These are phyloP conservation scores for Pestalotiopsis sp. DNA, from an alignment of 2,329 filamentous ascomycete species.

Conservation along the genomic window DNA sequence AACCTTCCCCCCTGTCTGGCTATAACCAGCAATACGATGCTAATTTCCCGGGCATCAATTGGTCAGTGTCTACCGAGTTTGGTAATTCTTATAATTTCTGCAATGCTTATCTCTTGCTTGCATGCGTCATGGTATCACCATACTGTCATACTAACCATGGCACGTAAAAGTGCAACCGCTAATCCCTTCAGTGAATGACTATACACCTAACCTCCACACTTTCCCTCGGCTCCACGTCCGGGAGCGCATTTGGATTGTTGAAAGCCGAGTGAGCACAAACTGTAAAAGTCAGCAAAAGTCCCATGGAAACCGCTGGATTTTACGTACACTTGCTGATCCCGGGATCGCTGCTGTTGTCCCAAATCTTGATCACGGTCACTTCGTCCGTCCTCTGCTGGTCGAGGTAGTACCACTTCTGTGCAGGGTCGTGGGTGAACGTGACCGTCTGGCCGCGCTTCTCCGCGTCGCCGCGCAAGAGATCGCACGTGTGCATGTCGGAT, in stretches of 20 bases:
- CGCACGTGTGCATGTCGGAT: slow-evolving; percentile 16
- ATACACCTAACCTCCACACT: slow-evolving; percentile 18
- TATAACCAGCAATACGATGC: no score
- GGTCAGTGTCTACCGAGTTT: no score
- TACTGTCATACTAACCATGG: no score
- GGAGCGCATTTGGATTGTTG: slow-evolving; percentile 11
- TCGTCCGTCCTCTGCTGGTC: slow-evolving; percentile 14
- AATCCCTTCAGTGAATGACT: no score
- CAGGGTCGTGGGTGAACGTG: slow-evolving; percentile 10
- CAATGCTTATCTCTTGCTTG: no score
- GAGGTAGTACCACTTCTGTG: slow-evolving; percentile 20
- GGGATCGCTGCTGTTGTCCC: slow-evolving; percentile 17
- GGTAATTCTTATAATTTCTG: no score
- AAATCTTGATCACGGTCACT: slow-evolving; percentile 21
- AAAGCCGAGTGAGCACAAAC: slow-evolving; percentile 25
- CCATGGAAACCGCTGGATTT: neutral
- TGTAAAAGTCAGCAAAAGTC: slow-evolving; percentile 6
- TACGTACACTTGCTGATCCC: slow-evolving; percentile 10
- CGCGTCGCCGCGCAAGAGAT: slow-evolving; percentile 12
- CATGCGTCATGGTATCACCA: no score
- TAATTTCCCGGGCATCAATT: no score
- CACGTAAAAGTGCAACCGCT: no score
- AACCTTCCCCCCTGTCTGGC: no score
- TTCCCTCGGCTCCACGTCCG: slow-evolving; percentile 14
- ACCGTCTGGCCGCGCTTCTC: slow-evolving; percentile 16